Conservation (phyloP, 495 filamentous ascomycete genomes). For the Podospora pseudocomata region DNA sequence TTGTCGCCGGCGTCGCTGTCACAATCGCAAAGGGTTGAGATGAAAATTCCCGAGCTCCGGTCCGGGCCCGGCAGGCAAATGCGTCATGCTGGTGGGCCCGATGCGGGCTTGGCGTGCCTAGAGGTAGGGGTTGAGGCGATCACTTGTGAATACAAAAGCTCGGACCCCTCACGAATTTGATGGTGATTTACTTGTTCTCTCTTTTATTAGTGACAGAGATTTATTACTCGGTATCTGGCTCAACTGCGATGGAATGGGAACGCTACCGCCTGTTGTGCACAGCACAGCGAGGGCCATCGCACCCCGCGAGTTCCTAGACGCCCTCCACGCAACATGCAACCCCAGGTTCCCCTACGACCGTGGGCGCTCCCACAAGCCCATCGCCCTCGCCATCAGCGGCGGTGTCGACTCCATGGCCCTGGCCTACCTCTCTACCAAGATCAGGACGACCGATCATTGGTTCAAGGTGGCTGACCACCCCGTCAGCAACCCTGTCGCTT, state of each 20-base stretch:
- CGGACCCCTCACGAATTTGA: background rate
- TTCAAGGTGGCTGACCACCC: slow-evolving; percentile 38
- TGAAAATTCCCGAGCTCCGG: slow-evolving; percentile 1
- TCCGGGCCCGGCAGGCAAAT: slow-evolving; percentile 1
- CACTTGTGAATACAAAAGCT: background rate
- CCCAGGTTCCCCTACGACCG: slow-evolving; percentile 38
- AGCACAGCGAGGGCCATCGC: slow-evolving; percentile 46
- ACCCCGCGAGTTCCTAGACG: slow-evolving; percentile 49
- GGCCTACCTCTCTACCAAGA: slow-evolving; percentile 61
- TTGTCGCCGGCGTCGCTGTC: background rate
- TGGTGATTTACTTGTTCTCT: too few species aligned
- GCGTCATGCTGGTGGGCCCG: background rate
- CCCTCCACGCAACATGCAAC: slow-evolving; percentile 49
- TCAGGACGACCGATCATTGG: slow-evolving; percentile 22
- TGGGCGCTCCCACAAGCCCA: slow-evolving; percentile 22
- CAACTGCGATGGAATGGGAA: slow-evolving; percentile 43
- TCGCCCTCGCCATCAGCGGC: slow-evolving; percentile 80
- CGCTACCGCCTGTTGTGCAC: slow-evolving; percentile 38
- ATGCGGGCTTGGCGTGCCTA: background rate
- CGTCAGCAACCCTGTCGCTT: slow-evolving; percentile 50
- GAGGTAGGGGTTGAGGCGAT: background rate
- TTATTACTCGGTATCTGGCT: background rate
- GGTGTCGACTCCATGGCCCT: slow-evolving; percentile 97
- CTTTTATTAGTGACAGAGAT: background rate
- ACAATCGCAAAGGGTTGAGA: background rate